These are phyloP conservation scores for Microdochium nivale DNA, from an alignment of 2,329 filamentous ascomycete genomes.

Conservation along the genomic window DNA sequence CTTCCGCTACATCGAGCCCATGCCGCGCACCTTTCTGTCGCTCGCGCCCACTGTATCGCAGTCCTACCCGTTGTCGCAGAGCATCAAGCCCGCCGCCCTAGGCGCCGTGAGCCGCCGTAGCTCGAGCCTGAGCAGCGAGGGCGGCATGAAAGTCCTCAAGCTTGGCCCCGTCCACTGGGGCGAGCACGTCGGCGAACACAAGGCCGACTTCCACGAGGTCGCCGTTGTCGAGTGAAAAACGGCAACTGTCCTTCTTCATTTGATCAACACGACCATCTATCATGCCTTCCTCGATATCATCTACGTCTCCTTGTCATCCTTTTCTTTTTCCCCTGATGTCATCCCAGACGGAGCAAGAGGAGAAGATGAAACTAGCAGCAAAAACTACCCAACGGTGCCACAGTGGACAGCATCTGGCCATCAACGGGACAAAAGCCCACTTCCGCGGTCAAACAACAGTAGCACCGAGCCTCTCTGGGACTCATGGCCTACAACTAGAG, in stretches of 20 bases:
- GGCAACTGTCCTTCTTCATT: constrained; percentile 20
- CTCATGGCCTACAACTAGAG: no score
- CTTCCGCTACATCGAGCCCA: constrained; percentile 15
- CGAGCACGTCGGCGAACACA: constrained; percentile 47
- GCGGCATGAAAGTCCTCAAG: constrained; percentile 47
- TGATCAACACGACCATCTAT: no score
- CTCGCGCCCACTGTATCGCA: constrained; percentile 50
- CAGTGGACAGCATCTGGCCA: no score
- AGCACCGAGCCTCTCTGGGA: no score
- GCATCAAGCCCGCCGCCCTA: constrained; percentile 16
- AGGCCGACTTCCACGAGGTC: constrained; percentile 46
- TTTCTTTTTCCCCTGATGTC: constrained; percentile 34
- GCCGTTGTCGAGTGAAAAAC: constrained; percentile 24
- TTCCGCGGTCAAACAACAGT: no score
- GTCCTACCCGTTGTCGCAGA: constrained; percentile 38
- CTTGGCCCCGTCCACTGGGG: constrained; percentile 57
- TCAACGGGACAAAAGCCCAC: no score
- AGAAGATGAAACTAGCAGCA: no score
- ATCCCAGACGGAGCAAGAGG: not conserved
- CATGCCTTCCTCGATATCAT: constrained; percentile 8
- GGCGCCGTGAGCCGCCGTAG: constrained; percentile 34
- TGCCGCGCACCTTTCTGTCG: constrained; percentile 39
- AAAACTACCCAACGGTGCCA: no score
- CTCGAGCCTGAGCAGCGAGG: constrained; percentile 31
- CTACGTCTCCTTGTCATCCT: constrained; percentile 31